phyloP scores from a whole-genome alignment of 2,329 filamentous ascomycete genomes.

The Fusarium subtropicale region DNA sequence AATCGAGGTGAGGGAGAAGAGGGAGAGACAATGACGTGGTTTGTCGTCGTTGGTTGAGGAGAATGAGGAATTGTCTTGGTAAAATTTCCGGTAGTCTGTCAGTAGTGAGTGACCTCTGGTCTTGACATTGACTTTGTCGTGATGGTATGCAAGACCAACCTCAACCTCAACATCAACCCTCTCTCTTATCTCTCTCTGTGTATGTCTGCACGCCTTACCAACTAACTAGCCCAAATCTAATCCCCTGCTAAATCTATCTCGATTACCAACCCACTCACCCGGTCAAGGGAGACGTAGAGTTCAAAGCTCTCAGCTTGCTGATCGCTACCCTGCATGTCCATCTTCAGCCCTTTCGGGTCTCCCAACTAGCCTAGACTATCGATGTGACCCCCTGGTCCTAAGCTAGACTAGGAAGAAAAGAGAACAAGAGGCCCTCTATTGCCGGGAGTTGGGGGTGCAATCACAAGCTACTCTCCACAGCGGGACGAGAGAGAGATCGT shows the following conservation, averaged over 20 bases:
- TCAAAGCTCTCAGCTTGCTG: conserved; percentile 23
- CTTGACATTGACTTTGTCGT: neutral
- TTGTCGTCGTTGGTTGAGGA: conserved; percentile 2
- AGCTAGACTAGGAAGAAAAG: neutral
- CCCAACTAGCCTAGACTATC: conserved; percentile 1
- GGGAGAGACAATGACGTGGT: conserved; percentile 32
- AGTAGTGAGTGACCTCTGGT: neutral
- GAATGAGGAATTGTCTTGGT: neutral
- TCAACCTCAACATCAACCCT: neutral
- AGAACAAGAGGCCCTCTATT: conserved; percentile 5
- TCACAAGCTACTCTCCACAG: conserved; percentile 12
- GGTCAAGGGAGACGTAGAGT: neutral
- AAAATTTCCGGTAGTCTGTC: neutral
- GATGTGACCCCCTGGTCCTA: neutral
- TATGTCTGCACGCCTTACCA: neutral
- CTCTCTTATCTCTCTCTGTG: neutral
- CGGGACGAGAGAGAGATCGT: conserved; percentile 19
- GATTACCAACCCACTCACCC: conserved; percentile 19
- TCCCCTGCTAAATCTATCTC: neutral
- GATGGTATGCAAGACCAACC: neutral
- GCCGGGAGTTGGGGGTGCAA: conserved; percentile 20
- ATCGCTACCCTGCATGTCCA: conserved; percentile 24
- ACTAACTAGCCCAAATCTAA: neutral
- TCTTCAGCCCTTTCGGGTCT: conserved; percentile 12
- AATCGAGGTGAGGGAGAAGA: neutral